phyloP scores from a whole-genome alignment of 345 rosid genomes.

The Odontarrhena argentea region DNA sequence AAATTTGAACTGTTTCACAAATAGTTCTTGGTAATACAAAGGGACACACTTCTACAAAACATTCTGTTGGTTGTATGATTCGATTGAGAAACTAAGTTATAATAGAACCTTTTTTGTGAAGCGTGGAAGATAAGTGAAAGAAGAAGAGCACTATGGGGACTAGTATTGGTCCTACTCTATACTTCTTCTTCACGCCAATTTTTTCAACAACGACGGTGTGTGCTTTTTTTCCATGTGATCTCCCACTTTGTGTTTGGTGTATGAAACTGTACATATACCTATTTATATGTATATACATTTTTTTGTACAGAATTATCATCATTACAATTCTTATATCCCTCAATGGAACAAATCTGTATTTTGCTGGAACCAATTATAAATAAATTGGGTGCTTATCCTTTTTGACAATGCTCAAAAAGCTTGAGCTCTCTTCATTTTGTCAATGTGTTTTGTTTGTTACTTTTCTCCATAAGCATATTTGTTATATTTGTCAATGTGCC shows the following conservation, averaged over 20 bases:
- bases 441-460: conserved; percentile 16
- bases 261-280: conserved; percentile 32
- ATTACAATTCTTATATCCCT: conserved; percentile 25
- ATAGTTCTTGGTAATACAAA: neutral
- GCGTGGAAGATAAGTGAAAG: conserved; percentile 33
- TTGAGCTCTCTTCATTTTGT: conserved; percentile 34
- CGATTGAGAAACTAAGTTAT: conserved; percentile 19
- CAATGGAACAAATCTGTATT: conserved; percentile 32
- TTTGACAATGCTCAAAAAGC: conserved; percentile 23
- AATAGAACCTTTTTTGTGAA: conserved; percentile 25
- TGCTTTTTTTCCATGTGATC: conserved; percentile 36
- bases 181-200: conserved; percentile 39
- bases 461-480: neutral
- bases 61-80: conserved; percentile 17
- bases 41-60: neutral
- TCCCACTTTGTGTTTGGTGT: conserved; percentile 34
- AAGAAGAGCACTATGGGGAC: conserved; percentile 37
- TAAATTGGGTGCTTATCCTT: conserved; percentile 38
- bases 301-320: conserved; percentile 33
- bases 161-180: conserved; percentile 37
- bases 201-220: conserved; percentile 35
- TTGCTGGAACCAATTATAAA: conserved; percentile 36
- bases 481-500: conserved; percentile 25
- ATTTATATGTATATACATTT: conserved; percentile 6
- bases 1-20: neutral